These are phyloP conservation scores for Nannizziopsis barbatae DNA, from an alignment of 2,329 filamentous ascomycete species.

Conservation along the genomic window DNA sequence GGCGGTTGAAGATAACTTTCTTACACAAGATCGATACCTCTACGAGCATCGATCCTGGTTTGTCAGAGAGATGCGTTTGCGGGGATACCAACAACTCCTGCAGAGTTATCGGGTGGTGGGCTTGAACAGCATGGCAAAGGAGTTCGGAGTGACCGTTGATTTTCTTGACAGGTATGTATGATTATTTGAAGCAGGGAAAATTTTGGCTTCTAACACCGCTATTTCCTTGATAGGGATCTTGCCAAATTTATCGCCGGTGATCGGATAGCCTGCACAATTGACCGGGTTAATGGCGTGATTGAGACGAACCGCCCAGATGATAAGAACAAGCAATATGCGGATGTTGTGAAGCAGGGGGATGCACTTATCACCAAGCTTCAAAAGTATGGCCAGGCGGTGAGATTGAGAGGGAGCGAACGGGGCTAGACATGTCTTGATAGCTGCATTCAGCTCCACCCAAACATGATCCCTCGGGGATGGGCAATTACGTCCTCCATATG, in stretches of 20 bases:
- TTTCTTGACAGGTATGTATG: slow-evolving; percentile 75
- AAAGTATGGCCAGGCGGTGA: slow-evolving; percentile 95
- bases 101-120: slow-evolving; percentile 96
- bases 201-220: slow-evolving; percentile 11
- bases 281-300: slow-evolving; percentile 91
- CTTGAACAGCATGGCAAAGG: slow-evolving; percentile 91
- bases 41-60: slow-evolving; percentile 96
- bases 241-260: slow-evolving; percentile 94
- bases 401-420: slow-evolving; percentile 86
- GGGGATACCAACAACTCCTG: slow-evolving; percentile 90
- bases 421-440: slow-evolving; percentile 42
- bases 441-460: no score
- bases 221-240: slow-evolving; percentile 55
- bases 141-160: slow-evolving; percentile 94
- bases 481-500: background rate
- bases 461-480: no score
- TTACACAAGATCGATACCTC: slow-evolving; percentile 87
- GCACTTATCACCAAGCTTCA: slow-evolving; percentile 97
- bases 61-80: slow-evolving; percentile 93
- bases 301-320: slow-evolving; percentile 96
- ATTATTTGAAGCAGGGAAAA: background rate
- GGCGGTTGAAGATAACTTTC: slow-evolving; percentile 82
- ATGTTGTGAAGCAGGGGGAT: slow-evolving; percentile 94
- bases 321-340: slow-evolving; percentile 99
- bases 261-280: slow-evolving; percentile 91